Evolutionary conservation across 306 rosid species (phyloP).

Genomic region (Lathyrus aphaca): DNA sequence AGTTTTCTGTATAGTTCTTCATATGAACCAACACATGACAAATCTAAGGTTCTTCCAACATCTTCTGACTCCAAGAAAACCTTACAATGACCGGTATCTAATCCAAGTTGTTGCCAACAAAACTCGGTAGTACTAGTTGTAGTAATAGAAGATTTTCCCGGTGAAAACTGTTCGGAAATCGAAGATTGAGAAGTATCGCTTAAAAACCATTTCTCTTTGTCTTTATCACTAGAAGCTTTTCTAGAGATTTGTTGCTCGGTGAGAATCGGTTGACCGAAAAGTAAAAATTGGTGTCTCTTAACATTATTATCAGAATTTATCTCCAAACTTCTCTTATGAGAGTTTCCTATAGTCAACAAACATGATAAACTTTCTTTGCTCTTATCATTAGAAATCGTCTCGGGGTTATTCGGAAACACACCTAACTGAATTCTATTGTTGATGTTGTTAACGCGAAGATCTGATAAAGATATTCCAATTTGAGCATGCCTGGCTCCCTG

Average conservation of each 20-base stretch:
- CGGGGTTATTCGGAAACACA: constrained; percentile 58
- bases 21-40: constrained; percentile 68
- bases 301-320: constrained; percentile 62
- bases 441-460: constrained; percentile 66
- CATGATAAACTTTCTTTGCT: constrained; percentile 57
- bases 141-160: constrained; percentile 52
- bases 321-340: constrained; percentile 59
- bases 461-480: constrained; percentile 82
- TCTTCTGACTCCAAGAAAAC: constrained; percentile 93
- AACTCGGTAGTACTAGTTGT: constrained; percentile 43
- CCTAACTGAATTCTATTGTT: constrained; percentile 66
- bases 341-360: constrained; percentile 72
- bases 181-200: constrained; percentile 49
- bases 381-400: constrained; percentile 50
- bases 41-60: constrained; percentile 86
- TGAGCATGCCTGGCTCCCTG: constrained; percentile 99
- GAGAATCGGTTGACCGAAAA: constrained; percentile 96
- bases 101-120: constrained; percentile 60
- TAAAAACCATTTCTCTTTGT: constrained; percentile 51
- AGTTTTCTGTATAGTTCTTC: constrained; percentile 79
- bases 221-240: constrained; percentile 50
- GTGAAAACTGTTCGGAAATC: constrained; percentile 40
- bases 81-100: constrained; percentile 84
- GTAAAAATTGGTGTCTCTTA: constrained; percentile 79
- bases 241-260: constrained; percentile 85